Evolutionary conservation across 495 filamentous ascomycete genomes (phyloP), one percentile per base, ranked within the genome.

Genomic region (Evansstolkia leycettana): DNA sequence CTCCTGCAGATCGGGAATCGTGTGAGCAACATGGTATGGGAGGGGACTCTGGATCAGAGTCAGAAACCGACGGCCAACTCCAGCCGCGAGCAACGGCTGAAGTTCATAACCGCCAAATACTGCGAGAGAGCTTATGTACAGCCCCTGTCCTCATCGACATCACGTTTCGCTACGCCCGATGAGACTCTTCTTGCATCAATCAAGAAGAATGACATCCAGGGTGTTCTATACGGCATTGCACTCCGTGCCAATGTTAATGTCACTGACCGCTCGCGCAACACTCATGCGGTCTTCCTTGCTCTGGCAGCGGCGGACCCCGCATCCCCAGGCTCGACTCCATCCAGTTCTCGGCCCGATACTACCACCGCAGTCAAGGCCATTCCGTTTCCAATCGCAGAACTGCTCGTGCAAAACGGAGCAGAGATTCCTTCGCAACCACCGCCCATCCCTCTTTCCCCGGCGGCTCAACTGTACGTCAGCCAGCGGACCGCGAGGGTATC

Each of bases 1-100:
- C 72, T 99, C 9, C 68, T 94, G 36, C 79, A 86, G 25, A 73
- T 96, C 39, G 92, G 92, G 34, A 99, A 99, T 52, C 74, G 85
- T 17, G 75, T 94, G 16, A 90, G 86, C 41, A 99, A 99, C 51
- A 87, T 90, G 78, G 69, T 99, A 11, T 99, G 85, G 81, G 90
- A 99, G 60, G 82, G 86, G 16, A 88, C 60, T 33, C 65, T 94
- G 15, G 83, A 92, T 41, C 71, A 70, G 14, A 54, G 61, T 15
- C 53, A 67, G 20, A 94, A 90, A 47, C 89, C 85, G 6, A 57
- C 64, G 3, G 67, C 82, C 2, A 71, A 75, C 31, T 82, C 92
- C 7, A 87, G 79, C 2, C 75, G 90, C 17, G 90, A 99, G 47
- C 83, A 90, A 50, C 72, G 90, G 12, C 68, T 96, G 9, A 81